Conservation (phyloP, 371 early-diverging fungal species). For the Mucor plumbeus region DNA sequence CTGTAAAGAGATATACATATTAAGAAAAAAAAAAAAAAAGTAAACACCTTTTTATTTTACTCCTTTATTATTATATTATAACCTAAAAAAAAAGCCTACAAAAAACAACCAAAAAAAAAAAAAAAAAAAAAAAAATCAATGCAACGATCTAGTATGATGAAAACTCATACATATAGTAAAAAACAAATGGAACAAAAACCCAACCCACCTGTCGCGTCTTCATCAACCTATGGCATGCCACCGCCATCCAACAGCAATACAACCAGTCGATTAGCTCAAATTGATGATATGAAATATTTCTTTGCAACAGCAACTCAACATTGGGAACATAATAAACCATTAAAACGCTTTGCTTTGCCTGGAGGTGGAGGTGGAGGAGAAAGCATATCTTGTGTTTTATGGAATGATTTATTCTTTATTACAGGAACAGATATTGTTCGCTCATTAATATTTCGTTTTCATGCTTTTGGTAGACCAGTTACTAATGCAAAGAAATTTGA, state of each 20-base stretch:
- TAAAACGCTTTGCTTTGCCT: constrained; percentile 77
- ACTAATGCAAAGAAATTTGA: constrained; percentile 98
- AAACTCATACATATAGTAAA: constrained; percentile 29
- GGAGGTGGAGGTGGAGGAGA: constrained; percentile 60
- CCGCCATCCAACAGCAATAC: constrained; percentile 35
- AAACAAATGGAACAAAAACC: constrained; percentile 17
- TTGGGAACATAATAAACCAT: constrained; percentile 59
- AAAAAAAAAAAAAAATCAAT: constrained; percentile 5
- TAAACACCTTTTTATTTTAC: constrained; percentile 7
- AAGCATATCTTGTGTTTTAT: constrained; percentile 87
- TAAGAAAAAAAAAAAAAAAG: too few relatives aligned
- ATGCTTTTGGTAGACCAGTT: constrained; percentile 90
- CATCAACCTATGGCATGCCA: constrained; percentile 23
- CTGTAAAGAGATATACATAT: too few relatives aligned
- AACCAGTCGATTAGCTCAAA: constrained; percentile 39
- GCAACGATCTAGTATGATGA: constrained; percentile 26
- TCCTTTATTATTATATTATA: constrained; percentile 5
- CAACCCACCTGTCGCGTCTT: constrained; percentile 12
- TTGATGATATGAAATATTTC: constrained; percentile 65
- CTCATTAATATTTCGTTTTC: constrained; percentile 93
- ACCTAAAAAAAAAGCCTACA: constrained; percentile 13
- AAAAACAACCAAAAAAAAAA: not conserved
- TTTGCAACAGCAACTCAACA: constrained; percentile 63
- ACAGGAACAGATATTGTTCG: constrained; percentile 99
- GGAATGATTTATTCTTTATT: constrained; percentile 91